phyloP scores from a whole-genome alignment of 2,329 filamentous ascomycete species.

The Chaetomium sp. region DNA sequence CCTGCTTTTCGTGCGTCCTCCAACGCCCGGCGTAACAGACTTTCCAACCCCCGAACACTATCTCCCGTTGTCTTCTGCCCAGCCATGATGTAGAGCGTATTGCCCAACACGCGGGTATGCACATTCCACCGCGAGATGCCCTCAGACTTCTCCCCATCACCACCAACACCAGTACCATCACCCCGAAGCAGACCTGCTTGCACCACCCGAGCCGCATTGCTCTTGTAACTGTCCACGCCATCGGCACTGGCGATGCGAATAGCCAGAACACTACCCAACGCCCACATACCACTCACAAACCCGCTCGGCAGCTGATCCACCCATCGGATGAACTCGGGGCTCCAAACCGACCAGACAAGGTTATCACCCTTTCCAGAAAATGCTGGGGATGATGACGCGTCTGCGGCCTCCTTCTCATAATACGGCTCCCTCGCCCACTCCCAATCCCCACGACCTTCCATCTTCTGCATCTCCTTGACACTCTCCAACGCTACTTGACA shows the following conservation, averaged over 20 bases:
- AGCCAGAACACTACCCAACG: constrained; percentile 67
- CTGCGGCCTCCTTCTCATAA: neutral
- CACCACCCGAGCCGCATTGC: constrained; percentile 39
- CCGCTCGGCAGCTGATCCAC: constrained; percentile 28
- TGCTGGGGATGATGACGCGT: neutral
- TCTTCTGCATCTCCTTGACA: constrained; percentile 50
- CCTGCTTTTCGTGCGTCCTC: neutral
- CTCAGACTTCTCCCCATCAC: neutral
- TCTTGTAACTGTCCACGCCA: constrained; percentile 40
- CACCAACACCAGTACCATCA: constrained; percentile 15
- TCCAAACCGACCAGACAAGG: constrained; percentile 44
- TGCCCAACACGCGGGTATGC: constrained; percentile 49
- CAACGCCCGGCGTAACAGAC: neutral
- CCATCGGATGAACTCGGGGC: constrained; percentile 48
- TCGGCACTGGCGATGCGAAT: constrained; percentile 43
- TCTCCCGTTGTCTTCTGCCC: constrained; percentile 34
- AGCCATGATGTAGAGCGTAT: constrained; percentile 54
- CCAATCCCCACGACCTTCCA: constrained; percentile 55
- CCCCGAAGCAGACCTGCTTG: constrained; percentile 31
- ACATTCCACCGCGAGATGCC: constrained; percentile 37
- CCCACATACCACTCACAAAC: constrained; percentile 65
- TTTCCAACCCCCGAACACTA: constrained; percentile 10
- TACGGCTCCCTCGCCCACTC: constrained; percentile 39
- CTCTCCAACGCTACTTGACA: constrained; percentile 71
- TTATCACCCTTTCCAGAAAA: neutral